Evolutionary conservation across 2,329 filamentous ascomycete genomes (phyloP), one percentile per base, ranked within the genome.

Genomic region (Trichophyton equinum): DNA sequence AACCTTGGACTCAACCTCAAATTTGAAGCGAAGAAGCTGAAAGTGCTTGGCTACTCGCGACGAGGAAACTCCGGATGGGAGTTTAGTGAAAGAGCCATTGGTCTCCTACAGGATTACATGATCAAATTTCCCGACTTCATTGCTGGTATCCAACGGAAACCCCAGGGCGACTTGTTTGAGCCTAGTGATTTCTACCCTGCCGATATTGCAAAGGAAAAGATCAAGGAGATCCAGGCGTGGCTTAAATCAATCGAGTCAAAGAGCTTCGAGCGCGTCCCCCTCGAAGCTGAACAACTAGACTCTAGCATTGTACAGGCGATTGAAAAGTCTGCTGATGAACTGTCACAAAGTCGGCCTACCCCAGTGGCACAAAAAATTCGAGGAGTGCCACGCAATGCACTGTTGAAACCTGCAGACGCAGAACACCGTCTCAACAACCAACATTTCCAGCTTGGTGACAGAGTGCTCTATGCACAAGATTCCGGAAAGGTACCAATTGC

Each of bases 1-100:
- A 99, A 99, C 68, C 78, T 99, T 25, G 94, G 94, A 0, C 79
- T 99, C 63, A 99, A 99, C 69, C 81, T 99, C 66, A 99, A 99
- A 73, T 99, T 99, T 63, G 94, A 99, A 72, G 89, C 85, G 1
- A 92, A 89, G 76, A 96, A 96, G 75, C 82, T 91, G 67, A 99
- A 99, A 76, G 94, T 99, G 5, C 77, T 99, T 36, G 94, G 94
- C 0, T 99, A 96, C 74, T 96, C 92, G 25, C 87, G 91, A 67
- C 94, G 94, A 70, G 86, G 85, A 3, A 79, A 84, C 11, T 87
- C 84, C 30, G 94, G 95, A 4, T 99, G 95, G 95, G 94, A 99
- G 73, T 99, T 96, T 72, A 96, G 91, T 69, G 81, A 84, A 57
- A 86, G 89, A 66, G 91, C 94, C 0, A 81, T 96, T 61, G 81